Percentiles rank a stretch among this genome's conserved stretches.
These are phyloP conservation scores for Smittium culicis DNA, from an alignment of 371 early-diverging fungal species.

Conservation along the genomic window DNA sequence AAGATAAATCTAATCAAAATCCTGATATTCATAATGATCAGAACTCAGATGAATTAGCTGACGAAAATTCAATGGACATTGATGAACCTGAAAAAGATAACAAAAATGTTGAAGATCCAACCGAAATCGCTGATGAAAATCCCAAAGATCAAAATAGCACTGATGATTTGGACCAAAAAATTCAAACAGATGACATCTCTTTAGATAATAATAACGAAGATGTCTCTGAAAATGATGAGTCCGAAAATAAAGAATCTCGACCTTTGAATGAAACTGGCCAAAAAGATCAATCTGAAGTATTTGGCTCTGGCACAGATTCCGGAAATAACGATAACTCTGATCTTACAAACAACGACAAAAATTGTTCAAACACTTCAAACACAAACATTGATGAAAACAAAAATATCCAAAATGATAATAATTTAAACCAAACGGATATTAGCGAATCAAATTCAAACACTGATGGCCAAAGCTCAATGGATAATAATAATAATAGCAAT, in stretches of 20 bases:
- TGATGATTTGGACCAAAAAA: neutral
- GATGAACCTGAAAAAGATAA: conserved; percentile 39
- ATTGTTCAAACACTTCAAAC: neutral
- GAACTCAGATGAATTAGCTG: conserved; percentile 42
- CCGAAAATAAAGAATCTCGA: neutral
- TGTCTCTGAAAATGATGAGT: neutral
- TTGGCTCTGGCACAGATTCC: neutral
- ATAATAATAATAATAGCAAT: neutral
- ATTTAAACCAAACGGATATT: neutral
- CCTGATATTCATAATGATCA: too few relatives aligned
- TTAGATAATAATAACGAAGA: neutral
- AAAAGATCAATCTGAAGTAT: neutral
- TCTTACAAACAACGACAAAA: neutral
- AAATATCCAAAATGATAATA: neutral
- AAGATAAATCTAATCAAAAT: conserved; percentile 33
- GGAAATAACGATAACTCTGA: conserved; percentile 1
- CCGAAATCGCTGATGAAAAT: conserved; percentile 28
- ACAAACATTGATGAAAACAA: neutral
- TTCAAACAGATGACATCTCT: neutral
- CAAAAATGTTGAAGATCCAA: conserved; percentile 19
- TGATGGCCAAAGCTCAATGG: neutral
- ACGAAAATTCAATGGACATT: conserved; percentile 49
- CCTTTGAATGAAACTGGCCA: neutral
- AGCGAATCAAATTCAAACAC: neutral
- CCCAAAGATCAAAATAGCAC: conserved; percentile 32